Percentiles rank a stretch among this genome's conserved stretches.
Evolutionary conservation across 2,329 filamentous ascomycete species (phyloP).

Genomic region (Claviceps africana): DNA sequence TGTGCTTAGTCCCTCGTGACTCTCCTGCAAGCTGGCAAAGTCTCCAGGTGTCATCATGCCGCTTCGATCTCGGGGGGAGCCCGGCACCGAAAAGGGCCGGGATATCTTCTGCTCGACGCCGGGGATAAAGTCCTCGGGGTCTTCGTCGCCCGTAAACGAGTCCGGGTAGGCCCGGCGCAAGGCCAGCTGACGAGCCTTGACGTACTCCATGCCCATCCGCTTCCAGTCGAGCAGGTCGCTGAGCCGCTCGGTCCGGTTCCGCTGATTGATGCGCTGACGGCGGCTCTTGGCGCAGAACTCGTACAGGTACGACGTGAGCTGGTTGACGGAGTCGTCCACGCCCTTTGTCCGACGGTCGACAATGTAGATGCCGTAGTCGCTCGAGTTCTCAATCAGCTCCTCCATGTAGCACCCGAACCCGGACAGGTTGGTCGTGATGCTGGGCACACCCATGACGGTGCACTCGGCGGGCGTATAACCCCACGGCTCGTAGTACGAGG

Average conservation of each 20-base stretch:
- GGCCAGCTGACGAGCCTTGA: conserved; percentile 89
- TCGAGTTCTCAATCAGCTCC: conserved; percentile 93
- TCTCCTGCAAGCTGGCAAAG: conserved; percentile 91
- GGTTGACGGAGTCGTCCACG: conserved; percentile 93
- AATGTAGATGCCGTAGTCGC: conserved; percentile 98
- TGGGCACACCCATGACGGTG: conserved; percentile 97
- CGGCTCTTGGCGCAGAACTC: conserved; percentile 89
- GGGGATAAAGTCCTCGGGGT: conserved; percentile 81
- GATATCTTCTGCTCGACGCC: conserved; percentile 92
- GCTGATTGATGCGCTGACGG: conserved; percentile 94
- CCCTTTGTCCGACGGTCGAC: conserved; percentile 92
- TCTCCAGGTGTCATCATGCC: conserved; percentile 99
- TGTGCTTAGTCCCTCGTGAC: conserved; percentile 79
- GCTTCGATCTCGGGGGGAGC: conserved; percentile 75
- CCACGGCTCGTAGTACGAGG: conserved; percentile 98
- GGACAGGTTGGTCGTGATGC: conserved; percentile 94
- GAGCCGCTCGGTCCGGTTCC: conserved; percentile 87
- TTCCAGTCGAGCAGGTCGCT: conserved; percentile 98
- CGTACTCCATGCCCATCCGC: conserved; percentile 98
- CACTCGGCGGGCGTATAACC: conserved; percentile 97
- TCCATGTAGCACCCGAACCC: conserved; percentile 99
- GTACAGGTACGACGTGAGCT: conserved; percentile 76
- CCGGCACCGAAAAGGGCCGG: conserved; percentile 82
- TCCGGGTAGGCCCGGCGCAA: conserved; percentile 80
- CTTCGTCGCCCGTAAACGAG: conserved; percentile 68